Evolutionary conservation across 768 basidiomycete genomes (phyloP).

Genomic region (Vishniacozyma victoriae): DNA sequence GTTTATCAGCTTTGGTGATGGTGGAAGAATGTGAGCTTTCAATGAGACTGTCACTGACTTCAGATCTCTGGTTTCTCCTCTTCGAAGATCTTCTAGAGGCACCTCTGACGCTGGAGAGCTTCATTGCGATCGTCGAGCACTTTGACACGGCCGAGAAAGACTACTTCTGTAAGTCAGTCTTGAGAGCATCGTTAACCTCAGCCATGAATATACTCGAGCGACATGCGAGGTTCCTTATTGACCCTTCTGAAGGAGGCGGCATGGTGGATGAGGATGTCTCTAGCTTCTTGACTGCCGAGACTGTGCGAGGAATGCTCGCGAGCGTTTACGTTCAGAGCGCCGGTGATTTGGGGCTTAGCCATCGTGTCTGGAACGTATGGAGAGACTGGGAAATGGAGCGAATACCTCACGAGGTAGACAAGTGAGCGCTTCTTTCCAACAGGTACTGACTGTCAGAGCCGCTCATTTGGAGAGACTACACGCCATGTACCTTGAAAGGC

Average conservation of each 20-base stretch:
- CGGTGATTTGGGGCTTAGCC: constrained; percentile 21
- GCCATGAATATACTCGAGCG: constrained; percentile 18
- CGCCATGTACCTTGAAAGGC: constrained; percentile 20
- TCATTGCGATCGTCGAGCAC: constrained; percentile 24
- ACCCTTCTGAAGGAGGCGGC: not conserved
- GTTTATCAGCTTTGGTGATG: constrained; percentile 26
- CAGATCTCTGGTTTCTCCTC: constrained; percentile 27
- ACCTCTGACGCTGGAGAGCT: constrained; percentile 16
- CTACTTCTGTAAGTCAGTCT: constrained; percentile 27
- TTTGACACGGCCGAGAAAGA: constrained; percentile 35
- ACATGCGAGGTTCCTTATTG: constrained; percentile 26
- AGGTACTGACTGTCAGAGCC: not conserved
- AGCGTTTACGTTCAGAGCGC: constrained; percentile 7
- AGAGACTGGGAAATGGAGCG: constrained; percentile 30
- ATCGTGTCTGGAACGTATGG: constrained; percentile 29
- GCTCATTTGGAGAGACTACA: constrained; percentile 16
- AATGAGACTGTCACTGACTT: not conserved
- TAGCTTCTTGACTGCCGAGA: constrained; percentile 69
- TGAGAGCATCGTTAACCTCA: too few species aligned
- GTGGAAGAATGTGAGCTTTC: constrained; percentile 24
- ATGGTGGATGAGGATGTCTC: constrained; percentile 63
- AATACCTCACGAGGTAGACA: constrained; percentile 2
- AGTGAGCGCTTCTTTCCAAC: constrained; percentile 7
- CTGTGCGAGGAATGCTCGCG: constrained; percentile 16
- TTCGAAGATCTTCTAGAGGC: constrained; percentile 18